Evolutionary conservation across 257 asterid genomes (phyloP), one percentile per base, ranked within the genome.

Genomic region (Solanum gracilifrons): DNA sequence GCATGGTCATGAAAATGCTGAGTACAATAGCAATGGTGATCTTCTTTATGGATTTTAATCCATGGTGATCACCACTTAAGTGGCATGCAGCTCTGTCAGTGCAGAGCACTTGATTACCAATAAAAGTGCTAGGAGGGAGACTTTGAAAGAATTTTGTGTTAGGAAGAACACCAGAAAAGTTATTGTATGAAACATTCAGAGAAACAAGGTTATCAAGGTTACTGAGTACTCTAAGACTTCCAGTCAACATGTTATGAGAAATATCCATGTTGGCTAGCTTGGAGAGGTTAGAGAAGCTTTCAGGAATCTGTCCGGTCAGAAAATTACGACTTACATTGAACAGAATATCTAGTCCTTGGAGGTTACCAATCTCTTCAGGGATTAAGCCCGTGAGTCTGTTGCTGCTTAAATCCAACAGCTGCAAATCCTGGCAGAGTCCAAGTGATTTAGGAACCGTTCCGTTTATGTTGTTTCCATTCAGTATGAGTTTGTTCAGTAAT

Each of bases 251-350:
- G 91, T 94, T 94, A 88, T 92, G 93, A 79, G 98, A 94, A 82
- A 94, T 88, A 87, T 94, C 96, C 95, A 93, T 93, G 91, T 86
- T 94, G 55, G 95, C 93, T 21, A 94, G 95, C 90, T 92, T 93
- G 36, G 96, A 93, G 33, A 93, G 87, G n/a, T 91, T 93, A 20
- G 95, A 90, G 86, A 94, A 94, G 90, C 96, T 92, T 88, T 87
- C 89, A 2, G 96, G 98, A 82, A 94, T 87, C 0, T 88, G 88
- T 51, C 98, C 96, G 9, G 89, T 90, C 76, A 94, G 74, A 58
- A 64, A 80, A 86, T 94, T 94, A 88, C 83, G 83, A 80, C 98
- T 94, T 89, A 93, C 87, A 85, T 94, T 94, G 23, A 94, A 60
- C 64, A 94, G 93, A 84, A 93, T 94, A 89, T 94, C 98, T 66